Conservation (phyloP, 2,329 filamentous ascomycete genomes). For the Chaetomium globosum region DNA sequence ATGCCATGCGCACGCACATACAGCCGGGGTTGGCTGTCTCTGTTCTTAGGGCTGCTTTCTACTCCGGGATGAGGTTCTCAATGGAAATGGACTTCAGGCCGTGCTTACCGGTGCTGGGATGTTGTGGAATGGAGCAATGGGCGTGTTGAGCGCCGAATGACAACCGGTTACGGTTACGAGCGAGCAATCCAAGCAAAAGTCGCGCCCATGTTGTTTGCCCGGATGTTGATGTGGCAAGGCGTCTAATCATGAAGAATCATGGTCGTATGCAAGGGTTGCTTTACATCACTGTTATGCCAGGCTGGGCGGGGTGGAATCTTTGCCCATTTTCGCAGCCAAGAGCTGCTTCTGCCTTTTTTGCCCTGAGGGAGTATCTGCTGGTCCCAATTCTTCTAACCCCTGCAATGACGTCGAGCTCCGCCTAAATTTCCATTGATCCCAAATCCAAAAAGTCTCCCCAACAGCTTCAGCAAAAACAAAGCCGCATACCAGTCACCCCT, state of each 20-base stretch:
- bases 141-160: conserved; percentile 26
- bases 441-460: background rate
- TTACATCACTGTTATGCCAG: background rate
- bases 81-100: conserved; percentile 46
- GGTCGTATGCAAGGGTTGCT: background rate
- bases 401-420: conserved; percentile 34
- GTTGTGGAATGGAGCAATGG: conserved; percentile 23
- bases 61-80: conserved; percentile 52
- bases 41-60: conserved; percentile 50
- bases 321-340: background rate
- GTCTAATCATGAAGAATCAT: background rate
- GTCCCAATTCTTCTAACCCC: conserved; percentile 16
- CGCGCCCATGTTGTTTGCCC: conserved; percentile 10
- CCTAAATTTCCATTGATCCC: conserved; percentile 25
- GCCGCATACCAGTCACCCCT: background rate
- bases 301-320: background rate
- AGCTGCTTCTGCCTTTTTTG: background rate
- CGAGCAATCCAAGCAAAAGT: conserved; percentile 24
- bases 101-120: conserved; percentile 27
- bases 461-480: background rate
- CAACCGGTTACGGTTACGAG: conserved; percentile 21
- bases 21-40: conserved; percentile 44
- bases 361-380: background rate
- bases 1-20: conserved; percentile 48
- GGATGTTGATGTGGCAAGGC: background rate